Evolutionary conservation across 2,329 filamentous ascomycete genomes (phyloP), one percentile per base, ranked within the genome.

Genomic region (Thermomyces lanuginosus): DNA sequence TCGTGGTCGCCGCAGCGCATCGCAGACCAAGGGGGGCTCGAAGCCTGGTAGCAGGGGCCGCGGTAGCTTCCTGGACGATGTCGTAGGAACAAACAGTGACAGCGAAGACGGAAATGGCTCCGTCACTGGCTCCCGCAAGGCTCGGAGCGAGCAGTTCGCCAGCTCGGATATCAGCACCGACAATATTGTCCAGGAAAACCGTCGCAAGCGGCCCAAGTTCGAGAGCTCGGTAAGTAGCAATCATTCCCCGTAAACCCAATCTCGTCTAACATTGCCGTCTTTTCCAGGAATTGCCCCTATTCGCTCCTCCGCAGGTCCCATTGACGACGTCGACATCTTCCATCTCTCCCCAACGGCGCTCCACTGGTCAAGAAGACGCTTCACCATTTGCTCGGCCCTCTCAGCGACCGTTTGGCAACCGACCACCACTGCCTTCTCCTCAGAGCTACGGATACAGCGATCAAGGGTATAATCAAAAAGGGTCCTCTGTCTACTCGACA

Each of bases 121-220:
- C 29, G 66, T 77, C 26, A 63, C 64, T 9, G 68, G 68, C 39
- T 76, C 76, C 32, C 75, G 78, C 44, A 78, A 78, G 51, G 70
- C 67, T 42, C 83, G 80, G 53, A 72, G 64, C 38, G 84, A 93
- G 44, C 77, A 82, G 38, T 71, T 92, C 44, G 83, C 81, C 25
- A 93, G 82, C 49, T 92, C 89, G 9, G 89, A 98, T 42, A 98
- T 98, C 47, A 95, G 86, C 51, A 72, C 93, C 41, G 84, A 93
- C 42, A 98, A 98, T 51, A 95, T 98, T 53, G 79, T 98, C 35
- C 86, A 95, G 56, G 89, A 91, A 47, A 84, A 86, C 40, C 76
- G 89, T 54, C 76, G 89, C 49, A 93, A 95, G 64, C 73, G 83
- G 47, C 81, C 86, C 44, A 93, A 92, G 56, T 76, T 76, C 59